Conservation (phyloP, 2,329 filamentous ascomycete species). For the Exutisphaerella laricina region DNA sequence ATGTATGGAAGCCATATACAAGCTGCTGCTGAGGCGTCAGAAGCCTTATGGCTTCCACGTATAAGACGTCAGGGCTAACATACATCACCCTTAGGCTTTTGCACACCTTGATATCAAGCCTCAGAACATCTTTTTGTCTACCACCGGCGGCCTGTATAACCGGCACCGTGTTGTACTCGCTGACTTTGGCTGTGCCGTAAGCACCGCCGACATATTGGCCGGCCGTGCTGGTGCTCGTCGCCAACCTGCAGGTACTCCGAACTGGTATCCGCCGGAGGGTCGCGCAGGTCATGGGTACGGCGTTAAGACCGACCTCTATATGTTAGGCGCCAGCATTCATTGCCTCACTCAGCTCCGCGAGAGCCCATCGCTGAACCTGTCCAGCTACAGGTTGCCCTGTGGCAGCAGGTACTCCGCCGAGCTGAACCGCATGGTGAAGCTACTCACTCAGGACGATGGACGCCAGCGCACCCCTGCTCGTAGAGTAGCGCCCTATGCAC, state of each 20-base stretch:
- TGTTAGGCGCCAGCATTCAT: slow-evolving; percentile 15
- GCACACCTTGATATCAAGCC: slow-evolving; percentile 18
- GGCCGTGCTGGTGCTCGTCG: slow-evolving; percentile 6
- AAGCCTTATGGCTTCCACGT: no score
- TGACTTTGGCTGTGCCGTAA: slow-evolving; percentile 21
- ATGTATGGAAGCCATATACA: no score
- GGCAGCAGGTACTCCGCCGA: slow-evolving; percentile 8
- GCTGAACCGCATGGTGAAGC: slow-evolving; percentile 8
- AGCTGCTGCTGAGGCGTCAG: no score
- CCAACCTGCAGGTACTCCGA: slow-evolving; percentile 15
- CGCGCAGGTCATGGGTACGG: slow-evolving; percentile 10
- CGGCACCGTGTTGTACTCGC: slow-evolving; percentile 15
- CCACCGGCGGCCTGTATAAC: not conserved
- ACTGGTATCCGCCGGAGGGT: slow-evolving; percentile 20
- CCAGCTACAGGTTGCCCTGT: slow-evolving; percentile 5
- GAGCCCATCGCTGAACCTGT: not conserved
- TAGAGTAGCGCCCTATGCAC: slow-evolving; percentile 5
- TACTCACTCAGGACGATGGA: slow-evolving; percentile 4
- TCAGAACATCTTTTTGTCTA: slow-evolving; percentile 16
- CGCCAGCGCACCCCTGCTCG: slow-evolving; percentile 11
- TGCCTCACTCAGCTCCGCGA: slow-evolving; percentile 5
- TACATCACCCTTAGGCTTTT: no score
- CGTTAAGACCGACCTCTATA: slow-evolving; percentile 16
- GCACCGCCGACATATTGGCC: slow-evolving; percentile 6
- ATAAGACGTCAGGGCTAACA: no score